Percentiles rank a stretch among this genome's conserved stretches.
Evolutionary conservation across 345 rosid genomes (phyloP).

Genomic region (Lepidium africanum): DNA sequence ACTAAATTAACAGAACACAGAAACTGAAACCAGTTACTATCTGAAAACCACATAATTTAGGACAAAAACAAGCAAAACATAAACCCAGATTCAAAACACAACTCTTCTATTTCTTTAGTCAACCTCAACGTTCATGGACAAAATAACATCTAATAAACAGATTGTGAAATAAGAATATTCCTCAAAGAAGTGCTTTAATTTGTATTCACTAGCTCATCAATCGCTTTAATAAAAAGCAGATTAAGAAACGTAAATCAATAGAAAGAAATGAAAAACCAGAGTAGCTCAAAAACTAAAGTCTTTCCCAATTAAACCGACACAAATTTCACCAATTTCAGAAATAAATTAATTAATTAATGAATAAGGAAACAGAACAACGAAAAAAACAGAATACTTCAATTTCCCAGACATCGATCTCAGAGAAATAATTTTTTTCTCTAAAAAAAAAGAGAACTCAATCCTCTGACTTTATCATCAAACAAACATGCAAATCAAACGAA

Average conservation of each 20-base stretch:
- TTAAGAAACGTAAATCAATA: not conserved
- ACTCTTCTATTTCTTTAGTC: not conserved
- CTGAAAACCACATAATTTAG: not conserved
- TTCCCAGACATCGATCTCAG: constrained; percentile 21
- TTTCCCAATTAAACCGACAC: constrained; percentile 1
- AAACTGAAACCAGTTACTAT: not conserved
- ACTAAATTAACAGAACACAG: not conserved
- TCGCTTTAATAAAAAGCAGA: not conserved
- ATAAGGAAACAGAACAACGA: not conserved
- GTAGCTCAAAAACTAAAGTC: not conserved
- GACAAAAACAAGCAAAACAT: not conserved
- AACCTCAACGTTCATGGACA: not conserved
- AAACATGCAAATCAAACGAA: constrained; percentile 10
- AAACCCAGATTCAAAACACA: not conserved
- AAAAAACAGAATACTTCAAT: constrained; percentile 4
- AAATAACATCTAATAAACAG: not conserved
- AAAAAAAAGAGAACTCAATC: too few species aligned
- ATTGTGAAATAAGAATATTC: not conserved
- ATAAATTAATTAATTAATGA: not conserved
- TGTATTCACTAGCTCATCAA: not conserved
- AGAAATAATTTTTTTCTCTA: not conserved
- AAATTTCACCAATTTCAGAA: not conserved
- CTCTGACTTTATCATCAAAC: not conserved
- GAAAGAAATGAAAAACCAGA: not conserved
- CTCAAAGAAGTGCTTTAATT: too few species aligned